Conservation (phyloP, 192 early-diverging fungal species). For the Powellomyces hirtus region DNA sequence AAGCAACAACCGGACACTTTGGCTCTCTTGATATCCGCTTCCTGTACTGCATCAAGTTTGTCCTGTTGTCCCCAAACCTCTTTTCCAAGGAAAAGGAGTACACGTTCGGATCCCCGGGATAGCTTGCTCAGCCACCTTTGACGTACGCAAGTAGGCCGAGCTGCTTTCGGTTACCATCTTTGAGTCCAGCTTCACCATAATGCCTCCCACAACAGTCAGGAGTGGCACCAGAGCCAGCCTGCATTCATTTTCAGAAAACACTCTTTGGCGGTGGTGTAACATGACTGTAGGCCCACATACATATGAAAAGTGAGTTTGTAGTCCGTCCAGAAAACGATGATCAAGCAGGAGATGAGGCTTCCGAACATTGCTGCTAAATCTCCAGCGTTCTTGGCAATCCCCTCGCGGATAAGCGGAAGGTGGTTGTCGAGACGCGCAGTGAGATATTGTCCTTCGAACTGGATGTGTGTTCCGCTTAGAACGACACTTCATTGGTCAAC, state of each 20-base stretch:
- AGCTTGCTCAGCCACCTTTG: conserved; percentile 76
- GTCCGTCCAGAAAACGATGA: neutral
- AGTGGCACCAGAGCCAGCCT: conserved; percentile 50
- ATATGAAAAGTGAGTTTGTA: conserved; percentile 12
- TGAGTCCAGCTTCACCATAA: conserved; percentile 69
- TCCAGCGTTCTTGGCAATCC: conserved; percentile 29
- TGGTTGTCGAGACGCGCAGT: too few relatives aligned
- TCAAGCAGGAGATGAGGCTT: neutral
- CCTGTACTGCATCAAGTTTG: conserved; percentile 56
- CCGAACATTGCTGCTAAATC: neutral
- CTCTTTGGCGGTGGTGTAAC: neutral
- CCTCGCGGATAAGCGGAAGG: conserved; percentile 19
- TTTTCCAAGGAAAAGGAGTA: conserved; percentile 73
- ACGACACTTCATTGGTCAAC: too few relatives aligned
- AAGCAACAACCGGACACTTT: conserved; percentile 57
- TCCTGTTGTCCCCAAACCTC: conserved; percentile 68
- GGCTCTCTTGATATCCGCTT: conserved; percentile 61
- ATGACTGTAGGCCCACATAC: too few relatives aligned
- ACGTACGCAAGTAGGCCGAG: conserved; percentile 6
- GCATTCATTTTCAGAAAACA: neutral
- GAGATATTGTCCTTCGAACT: too few relatives aligned
- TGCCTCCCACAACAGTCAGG: conserved; percentile 66
- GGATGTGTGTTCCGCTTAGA: too few relatives aligned
- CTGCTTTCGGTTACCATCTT: conserved; percentile 70
- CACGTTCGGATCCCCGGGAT: conserved; percentile 81